Evolutionary conservation across 805 yeast genomes (phyloP), one percentile per base, ranked within the genome.

Genomic region (Pichia scutulata): DNA sequence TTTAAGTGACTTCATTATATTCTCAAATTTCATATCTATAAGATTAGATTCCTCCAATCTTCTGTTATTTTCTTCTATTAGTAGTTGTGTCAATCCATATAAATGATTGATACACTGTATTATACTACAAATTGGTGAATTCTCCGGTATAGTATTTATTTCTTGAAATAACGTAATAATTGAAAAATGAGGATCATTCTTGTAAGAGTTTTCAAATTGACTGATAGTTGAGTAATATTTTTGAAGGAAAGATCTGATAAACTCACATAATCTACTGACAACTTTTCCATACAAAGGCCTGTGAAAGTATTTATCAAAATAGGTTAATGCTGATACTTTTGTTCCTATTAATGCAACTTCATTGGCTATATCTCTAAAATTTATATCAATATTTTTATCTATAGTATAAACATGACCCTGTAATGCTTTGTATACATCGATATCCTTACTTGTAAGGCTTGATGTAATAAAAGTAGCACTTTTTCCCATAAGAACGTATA

Each of bases 391-490:
- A 51, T 78, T 80, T 56, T 80, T 84, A 41, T 86, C 82, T 24
- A 89, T 76, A 54, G 80, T 75, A 65, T 76, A 89, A 52, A 84
- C 92, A 1, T 96, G 95, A 0, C 95, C 95, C 14, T 63, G 63
- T 4, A 84, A 66, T 42, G 76, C 63, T 33, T 74, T 70, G 14
- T 66, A 69, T 10, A 59, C 47, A 33, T 66, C 61, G 0, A 53
- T 51, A 0, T 82, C 81, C 57, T 80, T 78, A 60, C 78, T 87
- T 21, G 73, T 70, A 41, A 80, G 84, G 30, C 82, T 75, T 61
- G 76, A 88, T 42, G 89, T 70, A 36, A 92, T 78, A 60, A 85
- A 88, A 21, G 73, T 72, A 0, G 97, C 97, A 63, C 89, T 96
- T 25, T 75, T 66, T 0, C 95, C 95, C 30, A 81, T 57, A 14